phyloP scores from a whole-genome alignment of 768 basidiomycete genomes.

The Trametes villosa region DNA sequence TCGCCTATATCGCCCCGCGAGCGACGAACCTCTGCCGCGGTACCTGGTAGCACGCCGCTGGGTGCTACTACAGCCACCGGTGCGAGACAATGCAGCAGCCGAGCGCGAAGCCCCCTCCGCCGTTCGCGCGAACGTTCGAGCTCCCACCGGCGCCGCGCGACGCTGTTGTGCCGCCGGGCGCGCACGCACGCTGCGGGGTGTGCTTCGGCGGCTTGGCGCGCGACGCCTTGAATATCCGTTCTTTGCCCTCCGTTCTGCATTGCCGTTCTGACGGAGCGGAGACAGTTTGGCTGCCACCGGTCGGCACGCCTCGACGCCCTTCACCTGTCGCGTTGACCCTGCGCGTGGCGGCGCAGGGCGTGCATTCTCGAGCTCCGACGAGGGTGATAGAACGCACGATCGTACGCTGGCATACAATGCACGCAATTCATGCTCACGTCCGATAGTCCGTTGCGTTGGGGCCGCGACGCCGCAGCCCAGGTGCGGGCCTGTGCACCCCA shows the following conservation, averaged over 20 bases:
- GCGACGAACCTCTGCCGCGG: background rate
- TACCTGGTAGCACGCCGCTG: background rate
- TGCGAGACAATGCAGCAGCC: background rate
- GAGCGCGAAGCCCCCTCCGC: background rate
- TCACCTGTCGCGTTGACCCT: too few species aligned
- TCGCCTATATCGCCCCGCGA: background rate
- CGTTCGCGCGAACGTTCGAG: background rate
- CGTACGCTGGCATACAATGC: background rate
- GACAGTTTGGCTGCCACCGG: background rate
- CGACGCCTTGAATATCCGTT: background rate
- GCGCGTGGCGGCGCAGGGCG: too few species aligned
- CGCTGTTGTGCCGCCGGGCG: background rate
- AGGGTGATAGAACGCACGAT: background rate
- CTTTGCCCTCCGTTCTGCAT: background rate
- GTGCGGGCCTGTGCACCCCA: background rate
- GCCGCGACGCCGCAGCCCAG: background rate
- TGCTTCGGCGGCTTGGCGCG: background rate
- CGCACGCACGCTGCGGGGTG: background rate
- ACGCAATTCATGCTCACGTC: background rate
- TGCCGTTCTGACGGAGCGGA: constrained; percentile 13
- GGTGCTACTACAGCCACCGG: background rate
- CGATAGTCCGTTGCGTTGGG: too few species aligned
- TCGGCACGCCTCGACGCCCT: background rate
- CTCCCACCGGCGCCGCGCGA: background rate
- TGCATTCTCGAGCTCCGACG: too few species aligned